Evolutionary conservation across 306 rosid genomes (phyloP).

Genomic region (Cucurbita maxima): DNA sequence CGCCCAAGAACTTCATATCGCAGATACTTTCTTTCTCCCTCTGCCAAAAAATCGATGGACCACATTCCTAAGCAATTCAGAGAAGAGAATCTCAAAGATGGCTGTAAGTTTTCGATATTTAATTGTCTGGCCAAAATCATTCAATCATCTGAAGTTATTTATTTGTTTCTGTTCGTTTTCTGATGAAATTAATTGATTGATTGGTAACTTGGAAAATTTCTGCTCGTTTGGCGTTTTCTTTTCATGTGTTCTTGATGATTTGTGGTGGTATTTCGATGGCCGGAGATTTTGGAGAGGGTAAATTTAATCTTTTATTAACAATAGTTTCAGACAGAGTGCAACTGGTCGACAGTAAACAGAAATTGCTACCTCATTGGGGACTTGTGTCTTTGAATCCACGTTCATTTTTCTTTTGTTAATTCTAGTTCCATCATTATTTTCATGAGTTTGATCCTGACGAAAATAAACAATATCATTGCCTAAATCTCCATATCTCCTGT

Average conservation of each 20-base stretch:
- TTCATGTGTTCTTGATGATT: neutral
- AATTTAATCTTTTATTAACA: neutral
- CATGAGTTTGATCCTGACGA: neutral
- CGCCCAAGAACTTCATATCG: constrained; percentile 6
- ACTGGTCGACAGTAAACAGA: neutral
- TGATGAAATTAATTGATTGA: neutral
- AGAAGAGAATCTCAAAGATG: constrained; percentile 73
- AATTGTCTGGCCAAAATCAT: neutral
- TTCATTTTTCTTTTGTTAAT: neutral
- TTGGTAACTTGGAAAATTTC: neutral
- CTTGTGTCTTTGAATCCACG: neutral
- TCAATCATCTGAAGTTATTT: neutral
- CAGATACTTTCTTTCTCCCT: constrained; percentile 24
- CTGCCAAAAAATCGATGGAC: constrained; percentile 38
- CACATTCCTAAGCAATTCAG: constrained; percentile 70
- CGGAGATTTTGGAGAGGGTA: neutral
- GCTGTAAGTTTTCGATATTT: constrained; percentile 33
- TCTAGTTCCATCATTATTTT: neutral
- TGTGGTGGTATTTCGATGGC: neutral
- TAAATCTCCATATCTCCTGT: neutral
- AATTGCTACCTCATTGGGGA: neutral
- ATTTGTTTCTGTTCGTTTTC: neutral
- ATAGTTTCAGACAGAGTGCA: neutral
- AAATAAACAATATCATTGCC: neutral
- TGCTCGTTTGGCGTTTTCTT: neutral